Percentiles rank a stretch among this genome's conserved stretches.
phyloP scores from a whole-genome alignment of 2,329 filamentous ascomycete species.

The Fusarium sp. region DNA sequence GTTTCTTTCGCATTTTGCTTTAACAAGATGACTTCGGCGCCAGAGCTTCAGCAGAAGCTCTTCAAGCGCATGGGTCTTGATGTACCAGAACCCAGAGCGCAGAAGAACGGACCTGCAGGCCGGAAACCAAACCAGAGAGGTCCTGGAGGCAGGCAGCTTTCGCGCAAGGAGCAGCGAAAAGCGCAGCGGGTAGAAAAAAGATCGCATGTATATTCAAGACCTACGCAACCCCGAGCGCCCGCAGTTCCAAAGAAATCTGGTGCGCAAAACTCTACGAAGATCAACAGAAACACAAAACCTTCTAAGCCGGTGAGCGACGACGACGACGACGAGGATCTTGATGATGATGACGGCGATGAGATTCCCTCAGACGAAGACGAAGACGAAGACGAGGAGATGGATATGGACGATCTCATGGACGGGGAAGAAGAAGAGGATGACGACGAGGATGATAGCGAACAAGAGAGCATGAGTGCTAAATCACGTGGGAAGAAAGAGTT shows the following conservation, averaged over 20 bases:
- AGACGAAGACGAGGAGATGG: slow-evolving; percentile 25
- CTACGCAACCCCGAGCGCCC: slow-evolving; percentile 23
- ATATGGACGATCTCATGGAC: slow-evolving; percentile 40
- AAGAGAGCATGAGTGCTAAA: slow-evolving; percentile 44
- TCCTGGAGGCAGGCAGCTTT: slow-evolving; percentile 31
- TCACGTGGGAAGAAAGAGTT: slow-evolving; percentile 42
- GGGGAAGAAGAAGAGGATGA: slow-evolving; percentile 38
- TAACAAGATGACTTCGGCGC: slow-evolving; percentile 39
- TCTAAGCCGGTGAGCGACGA: slow-evolving; percentile 22
- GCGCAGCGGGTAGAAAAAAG: slow-evolving; percentile 72
- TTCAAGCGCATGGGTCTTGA: slow-evolving; percentile 53
- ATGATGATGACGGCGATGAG: not conserved
- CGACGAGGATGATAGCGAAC: slow-evolving; percentile 36
- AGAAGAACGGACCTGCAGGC: slow-evolving; percentile 12
- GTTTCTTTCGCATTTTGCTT: not conserved
- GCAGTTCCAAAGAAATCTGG: slow-evolving; percentile 16
- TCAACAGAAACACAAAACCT: slow-evolving; percentile 11
- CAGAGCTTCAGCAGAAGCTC: slow-evolving; percentile 53
- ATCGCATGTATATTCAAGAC: slow-evolving; percentile 49
- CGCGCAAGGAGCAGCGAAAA: slow-evolving; percentile 74
- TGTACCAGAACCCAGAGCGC: slow-evolving; percentile 38
- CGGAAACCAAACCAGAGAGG: slow-evolving; percentile 2
- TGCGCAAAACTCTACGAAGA: slow-evolving; percentile 5
- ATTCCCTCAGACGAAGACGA: not conserved
- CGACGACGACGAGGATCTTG: slow-evolving; percentile 37